Evolutionary conservation across 768 basidiomycete genomes (phyloP).

Genomic region (Phaeolepiota aurea): DNA sequence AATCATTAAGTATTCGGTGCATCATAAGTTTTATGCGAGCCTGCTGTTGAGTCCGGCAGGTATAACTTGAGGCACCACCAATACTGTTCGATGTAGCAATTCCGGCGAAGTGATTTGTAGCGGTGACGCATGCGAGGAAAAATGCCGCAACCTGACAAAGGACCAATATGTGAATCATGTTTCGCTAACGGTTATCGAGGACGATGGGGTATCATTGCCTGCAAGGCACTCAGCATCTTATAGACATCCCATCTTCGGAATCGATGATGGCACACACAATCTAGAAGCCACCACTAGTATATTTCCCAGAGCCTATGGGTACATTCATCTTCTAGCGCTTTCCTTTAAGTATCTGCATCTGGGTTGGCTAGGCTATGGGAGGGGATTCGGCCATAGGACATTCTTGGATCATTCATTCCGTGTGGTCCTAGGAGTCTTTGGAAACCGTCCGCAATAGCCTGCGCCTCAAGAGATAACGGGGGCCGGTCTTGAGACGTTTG

Average conservation of each 20-base stretch:
- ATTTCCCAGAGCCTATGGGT: too few species aligned
- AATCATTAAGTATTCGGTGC: neutral
- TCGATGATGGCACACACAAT: too few species aligned
- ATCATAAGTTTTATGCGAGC: slow-evolving; percentile 9
- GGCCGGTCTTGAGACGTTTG: neutral
- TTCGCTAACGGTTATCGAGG: too few species aligned
- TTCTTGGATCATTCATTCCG: neutral
- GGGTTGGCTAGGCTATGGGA: too few species aligned
- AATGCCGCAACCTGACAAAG: slow-evolving; percentile 7
- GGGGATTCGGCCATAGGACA: neutral
- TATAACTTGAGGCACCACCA: slow-evolving; percentile 17
- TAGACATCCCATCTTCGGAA: too few species aligned
- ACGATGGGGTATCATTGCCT: too few species aligned
- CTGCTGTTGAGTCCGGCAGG: slow-evolving; percentile 25
- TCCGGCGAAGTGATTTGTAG: slow-evolving; percentile 23
- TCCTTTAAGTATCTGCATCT: too few species aligned
- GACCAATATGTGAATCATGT: too few species aligned
- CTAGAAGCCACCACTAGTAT: too few species aligned
- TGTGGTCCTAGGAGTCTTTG: neutral
- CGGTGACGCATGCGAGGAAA: slow-evolving; percentile 10
- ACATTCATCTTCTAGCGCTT: too few species aligned
- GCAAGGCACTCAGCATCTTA: too few species aligned
- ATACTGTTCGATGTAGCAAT: slow-evolving; percentile 24
- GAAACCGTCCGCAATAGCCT: neutral
- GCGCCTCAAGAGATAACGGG: neutral